Conservation (phyloP, 1,284 basidiomycete genomes). For the Ustilago sp. region DNA sequence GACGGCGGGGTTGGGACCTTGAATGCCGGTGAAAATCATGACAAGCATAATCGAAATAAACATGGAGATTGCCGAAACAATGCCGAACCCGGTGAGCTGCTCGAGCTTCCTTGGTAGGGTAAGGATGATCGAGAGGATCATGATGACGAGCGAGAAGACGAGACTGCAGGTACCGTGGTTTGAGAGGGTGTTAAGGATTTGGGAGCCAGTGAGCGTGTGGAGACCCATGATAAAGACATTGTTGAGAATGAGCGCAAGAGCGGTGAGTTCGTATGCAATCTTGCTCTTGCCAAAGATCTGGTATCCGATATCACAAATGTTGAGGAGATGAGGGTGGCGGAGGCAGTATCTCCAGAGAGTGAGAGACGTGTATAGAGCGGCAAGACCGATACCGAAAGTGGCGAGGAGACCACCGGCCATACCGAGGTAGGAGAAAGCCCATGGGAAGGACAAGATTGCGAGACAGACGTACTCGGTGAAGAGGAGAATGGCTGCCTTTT, state of each 20-base stretch:
- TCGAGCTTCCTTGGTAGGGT: conserved; percentile 63
- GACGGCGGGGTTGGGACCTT: conserved; percentile 50
- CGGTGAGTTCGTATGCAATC: conserved; percentile 72
- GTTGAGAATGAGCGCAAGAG: conserved; percentile 59
- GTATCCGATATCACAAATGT: conserved; percentile 77
- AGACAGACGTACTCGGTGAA: conserved; percentile 65
- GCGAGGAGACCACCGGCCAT: conserved; percentile 64
- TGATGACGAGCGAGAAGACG: conserved; percentile 72
- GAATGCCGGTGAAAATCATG: conserved; percentile 56
- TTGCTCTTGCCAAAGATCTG: conserved; percentile 73
- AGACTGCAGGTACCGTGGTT: conserved; percentile 75
- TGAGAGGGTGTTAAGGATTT: conserved; percentile 75
- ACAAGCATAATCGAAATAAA: conserved; percentile 60
- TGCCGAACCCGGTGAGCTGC: conserved; percentile 59
- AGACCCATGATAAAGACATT: conserved; percentile 62
- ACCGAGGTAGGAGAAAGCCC: conserved; percentile 58
- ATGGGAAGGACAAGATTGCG: conserved; percentile 62
- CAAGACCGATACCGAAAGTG: conserved; percentile 57
- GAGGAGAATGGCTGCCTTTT: conserved; percentile 54
- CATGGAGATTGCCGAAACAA: conserved; percentile 62
- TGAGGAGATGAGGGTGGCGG: conserved; percentile 73
- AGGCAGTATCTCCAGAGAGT: conserved; percentile 75
- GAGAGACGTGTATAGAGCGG: conserved; percentile 61
- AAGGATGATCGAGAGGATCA: conserved; percentile 55
- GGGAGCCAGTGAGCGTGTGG: conserved; percentile 68